Conservation (phyloP, 2,329 filamentous ascomycete genomes). For the Scedosporium apiospermum region DNA sequence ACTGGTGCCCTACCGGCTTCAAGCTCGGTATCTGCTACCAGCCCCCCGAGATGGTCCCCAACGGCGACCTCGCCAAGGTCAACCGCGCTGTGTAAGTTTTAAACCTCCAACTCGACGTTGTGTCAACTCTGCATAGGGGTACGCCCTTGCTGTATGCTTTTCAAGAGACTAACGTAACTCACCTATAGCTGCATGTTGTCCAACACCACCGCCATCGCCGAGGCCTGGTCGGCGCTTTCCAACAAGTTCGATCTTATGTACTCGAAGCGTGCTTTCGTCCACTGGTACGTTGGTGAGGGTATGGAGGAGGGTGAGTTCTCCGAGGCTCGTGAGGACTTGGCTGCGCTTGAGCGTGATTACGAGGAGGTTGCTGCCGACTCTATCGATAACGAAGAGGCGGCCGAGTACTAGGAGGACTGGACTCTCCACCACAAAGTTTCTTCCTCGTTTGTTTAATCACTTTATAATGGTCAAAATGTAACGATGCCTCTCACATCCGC, state of each 20-base stretch:
- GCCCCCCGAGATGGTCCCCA: conserved; percentile 88
- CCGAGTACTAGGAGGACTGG: conserved; percentile 66
- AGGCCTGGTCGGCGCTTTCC: conserved; percentile 93
- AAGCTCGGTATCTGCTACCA: conserved; percentile 99
- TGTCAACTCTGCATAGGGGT: not conserved
- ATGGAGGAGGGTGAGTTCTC: conserved; percentile 99
- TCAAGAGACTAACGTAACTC: conserved; percentile 15
- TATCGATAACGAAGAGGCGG: conserved; percentile 80
- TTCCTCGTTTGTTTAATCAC: conserved; percentile 2
- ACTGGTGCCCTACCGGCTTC: conserved; percentile 99
- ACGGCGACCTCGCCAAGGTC: conserved; percentile 95
- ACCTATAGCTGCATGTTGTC: conserved; percentile 80
- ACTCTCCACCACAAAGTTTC: not conserved
- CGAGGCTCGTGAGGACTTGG: conserved; percentile 96
- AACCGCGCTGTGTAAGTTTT: conserved; percentile 87
- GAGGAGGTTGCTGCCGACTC: conserved; percentile 97
- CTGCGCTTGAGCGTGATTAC: conserved; percentile 95
- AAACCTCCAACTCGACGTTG: not conserved
- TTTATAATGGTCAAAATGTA: conserved; percentile 3
- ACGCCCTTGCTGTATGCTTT: not conserved
- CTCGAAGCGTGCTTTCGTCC: conserved; percentile 99
- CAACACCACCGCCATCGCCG: conserved; percentile 97
- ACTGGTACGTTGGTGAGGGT: conserved; percentile 99
- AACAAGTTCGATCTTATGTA: conserved; percentile 99
- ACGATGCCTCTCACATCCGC: conserved; percentile 1